phyloP scores from a whole-genome alignment of 192 early-diverging fungal species.

The Blastocladiella britannica region DNA sequence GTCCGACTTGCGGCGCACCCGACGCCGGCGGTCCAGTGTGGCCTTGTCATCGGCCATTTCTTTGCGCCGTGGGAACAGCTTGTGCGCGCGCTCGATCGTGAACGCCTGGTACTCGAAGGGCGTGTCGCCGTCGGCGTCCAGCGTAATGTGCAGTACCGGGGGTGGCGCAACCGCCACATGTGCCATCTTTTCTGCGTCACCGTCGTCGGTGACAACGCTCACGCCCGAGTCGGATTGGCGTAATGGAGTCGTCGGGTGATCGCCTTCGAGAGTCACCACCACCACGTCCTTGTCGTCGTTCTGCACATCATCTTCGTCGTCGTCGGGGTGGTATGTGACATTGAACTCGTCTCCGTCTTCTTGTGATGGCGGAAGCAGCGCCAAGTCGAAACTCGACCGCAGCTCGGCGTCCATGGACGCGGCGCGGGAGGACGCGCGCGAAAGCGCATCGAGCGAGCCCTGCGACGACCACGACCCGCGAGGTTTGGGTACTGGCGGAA shows the following conservation, averaged over 20 bases:
- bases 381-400: not conserved
- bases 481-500: too few species aligned
- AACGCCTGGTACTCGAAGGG: not conserved
- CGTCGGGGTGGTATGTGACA: too few species aligned
- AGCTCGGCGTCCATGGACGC: not conserved
- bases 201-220: not conserved
- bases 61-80: not conserved
- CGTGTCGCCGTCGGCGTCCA: not conserved
- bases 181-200: too few species aligned
- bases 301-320: not conserved
- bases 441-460: not conserved
- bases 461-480: too few species aligned
- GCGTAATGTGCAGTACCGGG: not conserved
- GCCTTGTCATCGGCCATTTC: not conserved
- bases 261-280: not conserved
- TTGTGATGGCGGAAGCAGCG: not conserved
- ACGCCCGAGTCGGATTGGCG: too few species aligned
- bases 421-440: not conserved
- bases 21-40: not conserved
- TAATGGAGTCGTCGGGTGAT: not conserved
- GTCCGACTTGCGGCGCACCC: not conserved
- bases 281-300: not conserved
- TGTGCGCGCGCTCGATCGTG: not conserved
- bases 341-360: not conserved
- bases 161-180: too few species aligned